Evolutionary conservation across 805 yeast species (phyloP), one percentile per base, ranked within the genome.

Genomic region (Priceomyces castillae): DNA sequence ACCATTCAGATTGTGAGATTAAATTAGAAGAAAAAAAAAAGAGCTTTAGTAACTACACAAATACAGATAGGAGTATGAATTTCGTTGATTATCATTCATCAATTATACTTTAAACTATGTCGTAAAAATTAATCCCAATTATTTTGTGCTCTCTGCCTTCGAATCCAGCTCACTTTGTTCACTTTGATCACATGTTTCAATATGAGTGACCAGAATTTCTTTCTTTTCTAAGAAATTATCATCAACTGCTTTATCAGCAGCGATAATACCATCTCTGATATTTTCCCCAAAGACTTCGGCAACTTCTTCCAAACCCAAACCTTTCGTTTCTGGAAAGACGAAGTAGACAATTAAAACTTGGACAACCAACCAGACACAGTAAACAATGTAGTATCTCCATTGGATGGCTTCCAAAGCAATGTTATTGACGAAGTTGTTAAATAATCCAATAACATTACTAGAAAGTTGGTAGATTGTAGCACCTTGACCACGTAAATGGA

Each of bases 371-470:
- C 58, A 46, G 49, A 65, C 58, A 41, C 65, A 58, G 52, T 51
- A 65, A 2, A 72, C 74, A 49, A 71, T 67, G 54, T 72, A 72
- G 61, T 69, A 72, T 51, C 65, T 70, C 73, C 75, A 71, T 30
- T 54, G 50, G 39, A 72, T 64, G 16, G 65, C 64, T 20, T 62
- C 71, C 69, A 72, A 60, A 42, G 72, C 76, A 52, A 65, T 50
- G 9, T 68, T 64, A 40, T 63, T 63, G 15, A 61, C 68, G 41
- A 51, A 65, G 41, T 55, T 56, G 43, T 61, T 60, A 44, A 56
- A 65, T 7, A 64, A 44, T 18, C 49, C 48, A 33, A 57, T 48
- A 25, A 54, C 37, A 22, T 52, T 56, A n/a, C 47, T 53, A 19
- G 55, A 39, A 34, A 57, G 47, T 34, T 46, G 55, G 51, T 61